phyloP scores from a whole-genome alignment of 2,329 filamentous ascomycete genomes.

The Pseudocercospora macadamiae region DNA sequence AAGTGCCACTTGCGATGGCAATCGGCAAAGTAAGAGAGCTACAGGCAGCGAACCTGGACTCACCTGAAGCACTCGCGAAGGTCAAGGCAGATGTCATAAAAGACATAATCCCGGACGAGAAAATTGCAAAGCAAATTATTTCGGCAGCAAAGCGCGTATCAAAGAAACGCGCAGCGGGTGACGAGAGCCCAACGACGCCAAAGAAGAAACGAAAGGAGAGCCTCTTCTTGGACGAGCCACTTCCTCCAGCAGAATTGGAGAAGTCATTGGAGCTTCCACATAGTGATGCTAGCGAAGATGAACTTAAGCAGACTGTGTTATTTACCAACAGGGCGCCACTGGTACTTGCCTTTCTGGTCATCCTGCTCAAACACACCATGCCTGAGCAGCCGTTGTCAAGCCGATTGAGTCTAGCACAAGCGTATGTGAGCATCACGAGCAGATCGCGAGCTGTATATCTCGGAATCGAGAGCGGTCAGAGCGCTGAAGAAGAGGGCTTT shows the following conservation, averaged over 20 bases:
- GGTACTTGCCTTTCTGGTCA: slow-evolving; percentile 77
- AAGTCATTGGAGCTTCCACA: slow-evolving; percentile 62
- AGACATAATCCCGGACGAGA: slow-evolving; percentile 54
- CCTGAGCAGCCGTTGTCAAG: slow-evolving; percentile 84
- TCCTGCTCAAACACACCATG: slow-evolving; percentile 77
- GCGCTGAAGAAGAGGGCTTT: slow-evolving; percentile 71
- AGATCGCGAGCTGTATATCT: slow-evolving; percentile 74
- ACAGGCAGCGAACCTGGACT: slow-evolving; percentile 51
- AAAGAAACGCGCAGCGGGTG: slow-evolving; percentile 56
- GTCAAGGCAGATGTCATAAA: slow-evolving; percentile 49
- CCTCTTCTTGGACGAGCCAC: slow-evolving; percentile 34
- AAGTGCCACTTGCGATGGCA: slow-evolving; percentile 58
- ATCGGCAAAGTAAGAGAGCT: slow-evolving; percentile 60
- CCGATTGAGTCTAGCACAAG: slow-evolving; percentile 78
- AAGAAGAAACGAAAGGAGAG: slow-evolving; percentile 41
- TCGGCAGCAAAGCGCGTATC: slow-evolving; percentile 60
- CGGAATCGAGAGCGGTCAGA: slow-evolving; percentile 67
- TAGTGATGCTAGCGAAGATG: slow-evolving; percentile 59
- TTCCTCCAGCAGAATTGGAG: slow-evolving; percentile 62
- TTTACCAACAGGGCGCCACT: slow-evolving; percentile 81
- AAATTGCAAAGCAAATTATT: slow-evolving; percentile 59
- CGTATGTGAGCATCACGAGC: slow-evolving; percentile 80
- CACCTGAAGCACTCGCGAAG: slow-evolving; percentile 54
- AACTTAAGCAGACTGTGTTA: slow-evolving; percentile 61
- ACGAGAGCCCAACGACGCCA: slow-evolving; percentile 38